Base-by-base conservation (phyloP, 495 filamentous ascomycete species). In the Chaetomium tenue region DNA sequence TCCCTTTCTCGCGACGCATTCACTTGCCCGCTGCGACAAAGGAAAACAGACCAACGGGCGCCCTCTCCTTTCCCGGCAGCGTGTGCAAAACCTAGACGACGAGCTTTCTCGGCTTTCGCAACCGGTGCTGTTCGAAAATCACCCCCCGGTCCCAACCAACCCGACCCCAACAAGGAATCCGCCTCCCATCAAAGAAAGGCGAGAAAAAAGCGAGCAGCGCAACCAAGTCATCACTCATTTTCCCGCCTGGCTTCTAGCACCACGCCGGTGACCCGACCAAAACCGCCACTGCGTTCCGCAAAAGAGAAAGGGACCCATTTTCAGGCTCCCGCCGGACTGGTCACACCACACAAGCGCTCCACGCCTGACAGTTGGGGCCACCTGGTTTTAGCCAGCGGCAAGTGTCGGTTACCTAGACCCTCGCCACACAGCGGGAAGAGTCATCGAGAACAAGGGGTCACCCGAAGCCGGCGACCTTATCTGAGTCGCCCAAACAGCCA, bases 1-100 rank as follows among this genome's bases (percentile, higher is more conserved):
- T 71, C 60, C 67, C 68, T 72, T 64, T 64, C 66, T 77, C 72
- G 76, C 69, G 78, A 73, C 74, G 77, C 78, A 81, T 80, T 81
- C 71, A 79, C 74, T 79, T 79, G 78, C 74, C 68, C 74, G 71
- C 68, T 72, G 72, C 73, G 77, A 76, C 72, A 72, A 71, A 73
- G 68, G 72, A 72, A 67, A 73, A 70, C 64, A 58, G 64, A 63
- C 68, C 67, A 66, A 65, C 70, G 67, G 67, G 62, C 60, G 54
- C 53, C 54, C 62, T 58, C 52, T n/a, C 48, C 60, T 48, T 33
- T 53, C 59, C 48, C 42, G 52, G 33, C 63, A 58, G 58, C 63
- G 64, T 26, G 60, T 55, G 40, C 52, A 50, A 60, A 22, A 61
- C 47, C 15, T 13, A 40, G 42, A 67, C 37, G 16, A 64, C 64